phyloP scores from a whole-genome alignment of 345 rosid species.

The Eucalyptus urophylla region DNA sequence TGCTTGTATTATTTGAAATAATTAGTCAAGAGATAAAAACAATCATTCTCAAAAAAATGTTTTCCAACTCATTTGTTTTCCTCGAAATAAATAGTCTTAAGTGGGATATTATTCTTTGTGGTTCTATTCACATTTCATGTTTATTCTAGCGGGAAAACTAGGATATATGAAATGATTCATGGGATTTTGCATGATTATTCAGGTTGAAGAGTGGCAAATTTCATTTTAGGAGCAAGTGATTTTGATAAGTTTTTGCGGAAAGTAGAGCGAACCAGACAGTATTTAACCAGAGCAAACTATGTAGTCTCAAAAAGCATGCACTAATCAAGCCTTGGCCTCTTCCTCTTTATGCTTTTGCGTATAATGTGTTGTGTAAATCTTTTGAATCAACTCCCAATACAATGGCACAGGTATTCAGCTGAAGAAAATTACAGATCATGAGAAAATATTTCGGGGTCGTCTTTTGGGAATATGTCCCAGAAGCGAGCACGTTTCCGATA shows the following conservation, averaged over 20 bases:
- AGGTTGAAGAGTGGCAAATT: too few species aligned
- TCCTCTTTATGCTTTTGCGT: background rate
- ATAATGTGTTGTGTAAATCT: background rate
- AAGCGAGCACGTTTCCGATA: background rate
- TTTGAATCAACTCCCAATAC: background rate
- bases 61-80: too few species aligned
- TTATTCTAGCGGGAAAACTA: too few species aligned
- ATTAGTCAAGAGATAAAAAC: too few species aligned
- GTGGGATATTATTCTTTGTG: too few species aligned
- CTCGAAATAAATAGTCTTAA: too few species aligned
- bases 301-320: background rate
- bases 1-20: too few species aligned
- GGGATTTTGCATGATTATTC: too few species aligned
- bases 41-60: accelerated
- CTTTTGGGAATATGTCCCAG: background rate
- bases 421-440: background rate
- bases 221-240: too few species aligned
- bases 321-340: background rate
- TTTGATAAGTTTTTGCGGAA: background rate
- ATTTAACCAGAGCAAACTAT: background rate
- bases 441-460: background rate
- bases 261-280: background rate
- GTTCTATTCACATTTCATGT: too few species aligned
- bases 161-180: too few species aligned
- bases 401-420: background rate